These are phyloP conservation scores for Leucaena leucocephala DNA, from an alignment of 306 rosid genomes.

Conservation along the genomic window DNA sequence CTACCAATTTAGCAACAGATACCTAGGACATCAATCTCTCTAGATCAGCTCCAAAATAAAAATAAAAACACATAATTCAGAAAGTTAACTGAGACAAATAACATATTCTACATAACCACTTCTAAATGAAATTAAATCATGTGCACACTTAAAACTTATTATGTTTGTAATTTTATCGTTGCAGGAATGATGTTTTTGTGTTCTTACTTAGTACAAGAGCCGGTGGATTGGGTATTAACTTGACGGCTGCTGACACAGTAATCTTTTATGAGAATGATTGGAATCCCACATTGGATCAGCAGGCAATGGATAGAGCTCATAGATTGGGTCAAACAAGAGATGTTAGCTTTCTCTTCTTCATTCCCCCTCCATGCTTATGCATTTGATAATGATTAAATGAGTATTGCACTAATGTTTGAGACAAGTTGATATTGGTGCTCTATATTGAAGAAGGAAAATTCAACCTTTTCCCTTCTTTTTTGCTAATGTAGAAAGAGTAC, in stretches of 20 bases:
- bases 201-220: slow-evolving; percentile 98
- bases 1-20: background rate
- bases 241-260: slow-evolving; percentile 99
- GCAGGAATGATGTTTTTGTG: slow-evolving; percentile 92
- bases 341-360: slow-evolving; percentile 54
- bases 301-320: slow-evolving; percentile 99
- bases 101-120: background rate
- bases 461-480: background rate
- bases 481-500: background rate
- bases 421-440: background rate
- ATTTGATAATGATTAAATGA: slow-evolving; percentile 16
- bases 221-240: slow-evolving; percentile 98
- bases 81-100: background rate
- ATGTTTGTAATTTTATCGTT: slow-evolving; percentile 36
- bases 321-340: slow-evolving; percentile 98
- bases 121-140: background rate
- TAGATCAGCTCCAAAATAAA: background rate
- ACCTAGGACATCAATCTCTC: background rate
- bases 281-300: slow-evolving; percentile 97
- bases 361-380: background rate
- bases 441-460: background rate
- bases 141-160: background rate
- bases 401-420: slow-evolving; percentile 15
- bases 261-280: slow-evolving; percentile 99
- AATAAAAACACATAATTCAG: background rate